These are phyloP conservation scores for Henckelia pumila DNA, from an alignment of 257 asterid species.

Conservation along the genomic window DNA sequence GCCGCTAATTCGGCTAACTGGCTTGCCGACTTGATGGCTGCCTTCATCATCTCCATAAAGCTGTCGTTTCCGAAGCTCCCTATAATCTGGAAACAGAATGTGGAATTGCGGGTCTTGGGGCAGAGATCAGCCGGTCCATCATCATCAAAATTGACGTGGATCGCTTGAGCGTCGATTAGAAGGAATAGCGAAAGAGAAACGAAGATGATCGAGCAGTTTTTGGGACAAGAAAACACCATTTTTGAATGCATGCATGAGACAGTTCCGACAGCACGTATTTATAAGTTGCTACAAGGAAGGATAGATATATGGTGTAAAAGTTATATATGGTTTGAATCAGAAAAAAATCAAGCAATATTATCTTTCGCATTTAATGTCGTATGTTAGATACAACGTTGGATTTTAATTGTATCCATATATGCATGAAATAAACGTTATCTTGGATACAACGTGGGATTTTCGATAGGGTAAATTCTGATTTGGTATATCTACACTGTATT, in stretches of 20 bases:
- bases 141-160: too few relatives aligned
- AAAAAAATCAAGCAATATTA: too few relatives aligned
- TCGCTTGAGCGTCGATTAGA: background rate
- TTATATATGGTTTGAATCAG: too few relatives aligned
- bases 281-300: background rate
- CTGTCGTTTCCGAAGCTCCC: background rate
- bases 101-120: background rate
- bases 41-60: background rate
- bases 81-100: background rate
- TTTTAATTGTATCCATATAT: too few relatives aligned
- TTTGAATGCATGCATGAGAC: background rate
- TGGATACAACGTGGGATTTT: too few relatives aligned
- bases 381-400: too few relatives aligned
- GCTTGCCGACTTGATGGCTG: background rate
- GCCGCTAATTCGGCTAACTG: background rate
- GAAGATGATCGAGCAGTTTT: background rate
- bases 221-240: background rate
- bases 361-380: too few relatives aligned
- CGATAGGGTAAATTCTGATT: too few relatives aligned
- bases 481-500: too few relatives aligned
- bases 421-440: too few relatives aligned
- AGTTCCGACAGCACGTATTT: background rate
- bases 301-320: too few relatives aligned
- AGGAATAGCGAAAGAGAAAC: background rate
- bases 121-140: background rate